Evolutionary conservation across 1,139 yeast species (phyloP).

Genomic region (Debaryomycetaceae sp.): DNA sequence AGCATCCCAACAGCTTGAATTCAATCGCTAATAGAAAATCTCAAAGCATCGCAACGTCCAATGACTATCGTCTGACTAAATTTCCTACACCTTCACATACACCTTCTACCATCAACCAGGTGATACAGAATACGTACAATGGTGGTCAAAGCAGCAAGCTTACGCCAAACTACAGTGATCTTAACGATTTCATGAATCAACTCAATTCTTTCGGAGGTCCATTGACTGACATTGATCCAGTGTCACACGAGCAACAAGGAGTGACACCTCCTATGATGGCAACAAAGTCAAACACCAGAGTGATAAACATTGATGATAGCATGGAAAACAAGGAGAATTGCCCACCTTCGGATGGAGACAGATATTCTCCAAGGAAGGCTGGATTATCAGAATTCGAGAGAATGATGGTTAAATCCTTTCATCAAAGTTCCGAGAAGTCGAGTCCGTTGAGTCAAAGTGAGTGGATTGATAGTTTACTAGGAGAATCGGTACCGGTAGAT

Average conservation of each 20-base stretch:
- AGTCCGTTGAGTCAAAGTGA: conserved; percentile 23
- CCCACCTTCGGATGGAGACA: conserved; percentile 26
- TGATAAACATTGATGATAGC: conserved; percentile 38
- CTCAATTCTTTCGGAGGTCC: conserved; percentile 51
- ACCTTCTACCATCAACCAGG: conserved; percentile 44
- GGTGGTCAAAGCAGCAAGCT: conserved; percentile 9
- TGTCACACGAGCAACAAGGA: conserved; percentile 34
- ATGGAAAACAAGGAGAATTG: conserved; percentile 44
- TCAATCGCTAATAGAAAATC: conserved; percentile 17
- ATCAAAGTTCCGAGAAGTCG: conserved; percentile 24
- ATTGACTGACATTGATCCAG: conserved; percentile 51
- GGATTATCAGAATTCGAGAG: conserved; percentile 36
- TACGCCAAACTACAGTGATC: conserved; percentile 37
- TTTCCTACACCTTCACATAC: conserved; percentile 44
- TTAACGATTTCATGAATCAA: conserved; percentile 48
- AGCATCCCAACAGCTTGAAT: conserved; percentile 12
- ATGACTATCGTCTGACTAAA: conserved; percentile 22
- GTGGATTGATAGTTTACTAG: conserved; percentile 39
- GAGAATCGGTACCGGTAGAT: conserved; percentile 48
- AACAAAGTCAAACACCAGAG: conserved; percentile 44
- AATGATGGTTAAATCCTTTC: conserved; percentile 37
- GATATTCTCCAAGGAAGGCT: conserved; percentile 12
- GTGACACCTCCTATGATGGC: conserved; percentile 50
- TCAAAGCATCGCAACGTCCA: conserved; percentile 22
- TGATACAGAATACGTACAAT: conserved; percentile 25